phyloP scores from a whole-genome alignment of 768 basidiomycete species.

The Lenzites betulinus region DNA sequence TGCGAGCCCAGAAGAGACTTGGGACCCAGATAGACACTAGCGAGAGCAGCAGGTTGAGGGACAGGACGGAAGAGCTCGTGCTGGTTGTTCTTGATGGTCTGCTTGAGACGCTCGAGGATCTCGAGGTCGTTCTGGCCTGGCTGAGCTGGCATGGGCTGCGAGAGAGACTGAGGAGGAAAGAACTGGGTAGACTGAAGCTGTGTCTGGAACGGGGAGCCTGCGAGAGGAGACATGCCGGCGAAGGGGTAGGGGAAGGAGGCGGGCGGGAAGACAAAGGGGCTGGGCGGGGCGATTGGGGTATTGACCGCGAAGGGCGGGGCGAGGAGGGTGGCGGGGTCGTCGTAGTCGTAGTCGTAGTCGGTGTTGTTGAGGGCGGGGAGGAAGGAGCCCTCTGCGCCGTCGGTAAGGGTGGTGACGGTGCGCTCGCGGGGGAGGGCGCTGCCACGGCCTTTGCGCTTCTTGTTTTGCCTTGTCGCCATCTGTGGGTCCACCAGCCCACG shows the following conservation, averaged over 20 bases:
- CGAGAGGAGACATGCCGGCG: slow-evolving; percentile 38
- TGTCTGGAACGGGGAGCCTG: slow-evolving; percentile 28
- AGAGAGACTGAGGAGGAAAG: slow-evolving; percentile 15
- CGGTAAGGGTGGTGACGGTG: slow-evolving; percentile 67
- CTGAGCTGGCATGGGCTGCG: slow-evolving; percentile 4
- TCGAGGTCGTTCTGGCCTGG: slow-evolving; percentile 69
- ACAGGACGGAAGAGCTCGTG: slow-evolving; percentile 70
- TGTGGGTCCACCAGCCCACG: slow-evolving; percentile 17
- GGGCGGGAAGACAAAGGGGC: slow-evolving; percentile 39
- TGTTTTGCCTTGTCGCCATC: slow-evolving; percentile 65
- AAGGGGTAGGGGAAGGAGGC: slow-evolving; percentile 29
- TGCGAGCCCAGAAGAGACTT: slow-evolving; percentile 28
- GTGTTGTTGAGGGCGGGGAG: slow-evolving; percentile 35
- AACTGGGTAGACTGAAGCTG: slow-evolving; percentile 33
- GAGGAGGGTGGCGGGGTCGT: slow-evolving; percentile 40
- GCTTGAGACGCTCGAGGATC: slow-evolving; percentile 73
- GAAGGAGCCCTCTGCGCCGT: slow-evolving; percentile 56
- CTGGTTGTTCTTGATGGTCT: slow-evolving; percentile 68
- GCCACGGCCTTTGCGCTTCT: slow-evolving; percentile 60
- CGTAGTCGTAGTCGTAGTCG: slow-evolving; percentile 40
- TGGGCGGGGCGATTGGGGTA: slow-evolving; percentile 29
- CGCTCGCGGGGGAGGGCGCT: slow-evolving; percentile 60
- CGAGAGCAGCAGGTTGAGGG: slow-evolving; percentile 66
- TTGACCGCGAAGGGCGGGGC: slow-evolving; percentile 33
- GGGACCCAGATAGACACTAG: slow-evolving; percentile 64